Conservation (phyloP, 2,329 filamentous ascomycete species). For the Pyricularia grisea region DNA sequence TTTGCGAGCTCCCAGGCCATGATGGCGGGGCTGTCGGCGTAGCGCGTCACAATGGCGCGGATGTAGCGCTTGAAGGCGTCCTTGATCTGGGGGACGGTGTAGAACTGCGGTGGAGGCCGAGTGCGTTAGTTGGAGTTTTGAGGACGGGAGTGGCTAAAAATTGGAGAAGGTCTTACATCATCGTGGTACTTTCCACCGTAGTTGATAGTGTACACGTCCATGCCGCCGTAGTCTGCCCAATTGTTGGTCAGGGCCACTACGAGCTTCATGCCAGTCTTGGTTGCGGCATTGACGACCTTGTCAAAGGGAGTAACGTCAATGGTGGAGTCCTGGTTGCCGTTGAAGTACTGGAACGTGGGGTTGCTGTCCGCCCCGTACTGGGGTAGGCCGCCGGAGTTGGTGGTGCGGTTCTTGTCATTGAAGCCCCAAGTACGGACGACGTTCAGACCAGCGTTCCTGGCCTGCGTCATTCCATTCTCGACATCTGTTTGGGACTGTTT, state of each 20-base stretch:
- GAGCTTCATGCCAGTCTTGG: slow-evolving; percentile 7
- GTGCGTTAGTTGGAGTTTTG: not conserved
- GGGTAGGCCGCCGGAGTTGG: not conserved
- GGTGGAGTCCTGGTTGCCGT: slow-evolving; percentile 1
- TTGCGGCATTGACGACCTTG: slow-evolving; percentile 6
- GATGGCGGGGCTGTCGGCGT: slow-evolving; percentile 34
- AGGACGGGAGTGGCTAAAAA: not conserved
- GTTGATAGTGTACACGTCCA: slow-evolving; percentile 10
- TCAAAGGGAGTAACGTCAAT: slow-evolving; percentile 5
- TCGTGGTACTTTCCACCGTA: slow-evolving; percentile 4
- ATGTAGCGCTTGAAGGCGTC: slow-evolving; percentile 25
- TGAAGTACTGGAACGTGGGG: slow-evolving; percentile 2
- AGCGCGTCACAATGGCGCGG: slow-evolving; percentile 36
- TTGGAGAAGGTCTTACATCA: not conserved
- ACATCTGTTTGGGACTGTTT: slow-evolving; percentile 35
- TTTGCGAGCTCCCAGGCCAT: slow-evolving; percentile 47
- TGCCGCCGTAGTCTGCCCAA: slow-evolving; percentile 12
- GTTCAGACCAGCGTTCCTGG: slow-evolving; percentile 36
- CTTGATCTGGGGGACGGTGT: slow-evolving; percentile 2
- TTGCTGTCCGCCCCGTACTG: not conserved
- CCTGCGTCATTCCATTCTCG: slow-evolving; percentile 49
- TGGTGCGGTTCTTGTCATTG: slow-evolving; percentile 5
- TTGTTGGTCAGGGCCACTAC: slow-evolving; percentile 9
- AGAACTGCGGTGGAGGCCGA: not conserved
- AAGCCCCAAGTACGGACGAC: slow-evolving; percentile 9